Evolutionary conservation across 352 stramenopile genomes (phyloP), one percentile per base, ranked within the genome.

Genomic region (Globisporangium heterothallicum): DNA sequence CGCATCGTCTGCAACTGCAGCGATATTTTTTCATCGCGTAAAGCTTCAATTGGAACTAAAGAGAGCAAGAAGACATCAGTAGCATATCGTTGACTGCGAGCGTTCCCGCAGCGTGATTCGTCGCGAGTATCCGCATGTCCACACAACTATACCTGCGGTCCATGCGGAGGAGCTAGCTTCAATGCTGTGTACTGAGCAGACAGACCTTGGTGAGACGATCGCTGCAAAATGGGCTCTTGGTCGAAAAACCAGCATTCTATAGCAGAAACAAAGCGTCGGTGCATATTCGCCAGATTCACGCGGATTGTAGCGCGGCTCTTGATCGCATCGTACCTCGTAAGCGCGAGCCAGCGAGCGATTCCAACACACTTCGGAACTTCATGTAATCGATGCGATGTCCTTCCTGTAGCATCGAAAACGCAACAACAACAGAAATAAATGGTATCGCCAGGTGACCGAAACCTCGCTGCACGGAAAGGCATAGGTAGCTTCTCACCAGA

Each of bases 191-290:
- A 88, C 44, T 84, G 64, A 12, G 61, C 56, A 7, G 73, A 63
- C 16, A 66, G 41, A 6, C 50, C 54, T 30, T 82, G 72, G 29
- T 67, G 60, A 7, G 57, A 40, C 1, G 66, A 76, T 29, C 66
- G 74, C 52, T 71, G 61, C 19, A 51, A 27, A 30, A 76, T 71
- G 3, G 70, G 76, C 34, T 89, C 85, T 19, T 94, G 83, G 36
- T 92, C 81, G 53, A 94, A 94, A 53, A 86, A 92, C 83, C 83
- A 94, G 67, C 83, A 91, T 65, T 94, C 83, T 94, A 53, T n/a
- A 26, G 19, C 18, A n/a, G 25, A 49, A 9, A 49, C 16, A 50
- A n/a, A n/a, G n/a, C n/a, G n/a, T n/a, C n/a, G n/a, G n/a, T n/a
- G n/a, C n/a, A n/a, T n/a, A n/a, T n/a, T n/a, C n/a, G n/a, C n/a